Evolutionary conservation across 1,284 basidiomycete genomes (phyloP), one percentile per base, ranked within the genome.

Genomic region (Ustilago vetiveriae): DNA sequence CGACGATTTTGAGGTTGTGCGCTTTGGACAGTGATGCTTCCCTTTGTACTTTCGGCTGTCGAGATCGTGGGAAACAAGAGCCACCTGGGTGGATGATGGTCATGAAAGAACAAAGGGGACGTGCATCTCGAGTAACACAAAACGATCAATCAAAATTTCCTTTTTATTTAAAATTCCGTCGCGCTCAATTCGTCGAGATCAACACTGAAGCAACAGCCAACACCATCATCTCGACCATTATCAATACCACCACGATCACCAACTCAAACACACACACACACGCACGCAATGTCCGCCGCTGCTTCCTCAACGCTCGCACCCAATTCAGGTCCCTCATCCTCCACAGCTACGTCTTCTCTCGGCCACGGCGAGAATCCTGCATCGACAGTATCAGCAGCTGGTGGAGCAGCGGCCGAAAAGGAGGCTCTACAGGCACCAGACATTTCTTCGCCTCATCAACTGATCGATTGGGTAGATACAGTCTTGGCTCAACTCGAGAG

Each of bases 391-490:
- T n/a, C n/a, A n/a, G n/a, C n/a, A n/a, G n/a, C n/a, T n/a, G n/a
- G n/a, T n/a, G n/a, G n/a, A n/a, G 19, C 36, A 37, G 14, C 37
- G 10, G 9, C 43, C 37, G 17, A 42, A 30, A 19, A 42, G 23
- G 23, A 36, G 24, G 27, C 26, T 14, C 37, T 54, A 29, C 35
- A 33, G 17, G 32, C 57, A 45, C 37, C 59, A 22, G 70, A 75
- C 32, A 74, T 78, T 21, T 73, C 75, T 1, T 66, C 69, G 1
- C 74, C 79, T 21, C 76, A 80, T 42, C 78, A 80, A 47, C 58
- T 81, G n/a, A 69, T 74, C 33, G 78, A 81, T 33, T 81, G 79
- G 79, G 78, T 81, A 16, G 79, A 81, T 24, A 71, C 65, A 14
- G 65, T 80, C 5, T 51, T 80, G 5, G 44, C 63, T 24, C 69